Evolutionary conservation across 768 basidiomycete genomes (phyloP).

Genomic region (Daedalea quercina): DNA sequence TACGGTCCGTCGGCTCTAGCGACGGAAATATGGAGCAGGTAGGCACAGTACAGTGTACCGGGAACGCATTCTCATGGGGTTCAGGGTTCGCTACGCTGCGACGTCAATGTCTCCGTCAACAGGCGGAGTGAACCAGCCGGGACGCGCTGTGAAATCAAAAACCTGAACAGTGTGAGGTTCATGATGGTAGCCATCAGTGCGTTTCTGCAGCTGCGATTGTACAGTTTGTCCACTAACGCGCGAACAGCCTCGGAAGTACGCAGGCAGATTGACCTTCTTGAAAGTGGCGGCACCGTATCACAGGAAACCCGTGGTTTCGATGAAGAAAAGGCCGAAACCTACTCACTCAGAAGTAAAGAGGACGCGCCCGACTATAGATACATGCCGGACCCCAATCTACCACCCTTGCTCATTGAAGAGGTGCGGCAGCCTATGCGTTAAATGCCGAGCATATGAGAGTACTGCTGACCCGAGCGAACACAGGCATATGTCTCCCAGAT

Average conservation of each 20-base stretch:
- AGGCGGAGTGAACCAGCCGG: conserved; percentile 54
- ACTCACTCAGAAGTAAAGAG: conserved; percentile 80
- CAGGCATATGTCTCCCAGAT: conserved; percentile 61
- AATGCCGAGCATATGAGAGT: neutral
- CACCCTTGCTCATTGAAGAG: conserved; percentile 54
- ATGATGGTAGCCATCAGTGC: conserved; percentile 81
- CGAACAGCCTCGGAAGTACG: conserved; percentile 67
- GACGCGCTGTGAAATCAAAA: conserved; percentile 94
- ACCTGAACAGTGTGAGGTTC: conserved; percentile 86
- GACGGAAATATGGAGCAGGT: conserved; percentile 98
- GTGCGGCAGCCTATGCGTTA: conserved; percentile 2
- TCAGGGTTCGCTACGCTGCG: conserved; percentile 90
- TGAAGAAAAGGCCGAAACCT: conserved; percentile 76
- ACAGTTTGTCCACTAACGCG: neutral
- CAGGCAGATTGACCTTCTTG: conserved; percentile 64
- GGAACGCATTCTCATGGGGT: conserved; percentile 3
- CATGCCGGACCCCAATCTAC: conserved; percentile 96
- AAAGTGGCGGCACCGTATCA: conserved; percentile 34
- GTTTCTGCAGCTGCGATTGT: no score
- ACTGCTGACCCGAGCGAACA: no score
- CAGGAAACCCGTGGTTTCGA: conserved; percentile 94
- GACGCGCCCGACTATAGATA: conserved; percentile 95
- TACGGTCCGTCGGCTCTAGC: conserved; percentile 80
- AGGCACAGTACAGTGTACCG: conserved; percentile 4
- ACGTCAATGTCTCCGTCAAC: conserved; percentile 92